Evolutionary conservation across 208 protist genomes (phyloP), one percentile per base, ranked within the genome.

Genomic region (Trypanosoma mega): DNA sequence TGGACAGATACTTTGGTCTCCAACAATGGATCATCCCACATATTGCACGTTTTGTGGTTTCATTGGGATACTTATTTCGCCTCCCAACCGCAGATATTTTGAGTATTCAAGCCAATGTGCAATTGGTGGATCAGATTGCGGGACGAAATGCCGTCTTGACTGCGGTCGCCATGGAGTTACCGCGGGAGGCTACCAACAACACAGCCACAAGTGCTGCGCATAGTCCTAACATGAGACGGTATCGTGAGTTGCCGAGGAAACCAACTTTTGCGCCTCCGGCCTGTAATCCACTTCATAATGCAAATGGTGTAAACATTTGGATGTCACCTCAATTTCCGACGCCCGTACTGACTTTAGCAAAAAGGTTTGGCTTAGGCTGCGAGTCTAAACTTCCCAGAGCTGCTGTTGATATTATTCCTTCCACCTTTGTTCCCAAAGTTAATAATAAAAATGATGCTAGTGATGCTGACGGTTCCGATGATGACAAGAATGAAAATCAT

Each of bases 291-390:
- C 52, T 90, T 4, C 83, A 75, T 63, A 55, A 72, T n/a, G 59
- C 45, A 7, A 29, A 55, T 16, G 24, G 41, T 14, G 12, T 64
- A 29, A 39, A 18, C 24, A 34, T 26, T 2, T 63, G 73, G 63
- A 64, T 76, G 20, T 18, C 54, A 2, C 70, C 79, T 1, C 81
- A 91, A 62, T 82, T 80, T 47, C 87, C 87, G 8, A 56, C 56
- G 0, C 77, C 87, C 8, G 72, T 91, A 1, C 29, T 79, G 21
- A 33, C 63, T 12, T 93, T 93, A 58, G 41, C 69, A 2, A 57
- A 41, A 8, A 70, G 73, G 29, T 72, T 82, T 72, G 87, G 87
- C 16, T 57, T 82, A 64, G 60, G 79, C 34, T 93, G 87, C 49
- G 65, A 72, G 24, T 63, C 82, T 5, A 66, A 59, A 23, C 21